Evolutionary conservation across 192 early-diverging fungal genomes (phyloP), one percentile per base, ranked within the genome.

Genomic region (Backusella psychrophila): DNA sequence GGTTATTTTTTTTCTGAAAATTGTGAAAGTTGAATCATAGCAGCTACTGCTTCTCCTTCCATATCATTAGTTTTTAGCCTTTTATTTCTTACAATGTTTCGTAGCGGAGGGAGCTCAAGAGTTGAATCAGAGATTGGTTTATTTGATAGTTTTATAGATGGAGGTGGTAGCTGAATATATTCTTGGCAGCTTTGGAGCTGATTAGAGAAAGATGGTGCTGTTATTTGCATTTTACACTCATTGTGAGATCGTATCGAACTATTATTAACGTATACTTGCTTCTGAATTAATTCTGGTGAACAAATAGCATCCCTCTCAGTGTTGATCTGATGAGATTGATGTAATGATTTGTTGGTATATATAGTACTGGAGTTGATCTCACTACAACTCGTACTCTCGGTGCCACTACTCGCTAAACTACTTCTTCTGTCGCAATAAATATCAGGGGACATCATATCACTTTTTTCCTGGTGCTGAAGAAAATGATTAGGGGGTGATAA

Each of bases 21-120:
- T 44, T 71, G 70, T 29, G 70, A 71, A 31, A 71, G 70, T 49
- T 71, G 70, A 39, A 71, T 71, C 70, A 71, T 71, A 9, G 70
- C 70, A 21, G 42, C 12, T 6, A 71, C 70, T 63, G 56, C 56
- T 29, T 41, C 70, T 19, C 17, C 70, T 49, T 71, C 70, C 12
- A 31, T 26, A 4, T 11, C 36, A 2, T 4, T 42, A 11, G 69
- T n/a, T 29, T 71, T 71, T 71, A 31, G 15, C 19, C 17, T 71
- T 17, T 49, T 49, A 31, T 26, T 17, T 49, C 3, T 23, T 17
- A 33, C 17, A 15, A 49, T 6, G 15, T 23, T 36, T 31, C 44
- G 70, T 23, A 71, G 21, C 0, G 70, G 70, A 9, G 70, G 70
- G 31, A 71, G 44, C 23, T 71, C 29, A 3, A 71, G 6, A 1